Percentiles rank a stretch among this genome's conserved stretches.
Conservation (phyloP, 306 rosid species). For the Clitoria ternatea region DNA sequence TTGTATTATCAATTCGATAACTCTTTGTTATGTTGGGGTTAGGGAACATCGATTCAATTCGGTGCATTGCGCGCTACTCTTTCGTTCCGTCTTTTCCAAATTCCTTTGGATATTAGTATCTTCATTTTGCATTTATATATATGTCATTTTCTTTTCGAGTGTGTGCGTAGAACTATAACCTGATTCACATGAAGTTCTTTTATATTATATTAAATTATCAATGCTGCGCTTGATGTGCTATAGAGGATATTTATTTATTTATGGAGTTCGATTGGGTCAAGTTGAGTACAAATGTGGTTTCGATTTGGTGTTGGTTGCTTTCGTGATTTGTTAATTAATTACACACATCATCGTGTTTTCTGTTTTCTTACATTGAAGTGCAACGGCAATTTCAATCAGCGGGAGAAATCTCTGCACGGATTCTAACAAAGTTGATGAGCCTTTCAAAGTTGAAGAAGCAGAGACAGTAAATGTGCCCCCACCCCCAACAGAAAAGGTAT, state of each 20-base stretch:
- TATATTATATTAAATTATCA: not conserved
- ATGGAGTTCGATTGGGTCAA: not conserved
- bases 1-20: not conserved
- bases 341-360: slow-evolving; percentile 4
- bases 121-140: not conserved
- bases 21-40: not conserved
- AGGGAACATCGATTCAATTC: not conserved
- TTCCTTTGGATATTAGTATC: too few species aligned
- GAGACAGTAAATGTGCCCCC: slow-evolving; percentile 78
- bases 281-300: not conserved
- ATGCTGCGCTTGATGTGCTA: not conserved
- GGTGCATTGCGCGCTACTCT: not conserved
- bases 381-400: slow-evolving; percentile 35
- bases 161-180: not conserved
- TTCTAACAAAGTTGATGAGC: slow-evolving; percentile 71
- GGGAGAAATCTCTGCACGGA: slow-evolving; percentile 61
- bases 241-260: not conserved
- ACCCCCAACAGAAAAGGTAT: slow-evolving; percentile 84
- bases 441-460: slow-evolving; percentile 80
- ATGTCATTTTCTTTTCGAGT: not conserved
- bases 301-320: slow-evolving; percentile 7
- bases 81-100: not conserved
- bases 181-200: not conserved
- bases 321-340: slow-evolving; percentile 6
- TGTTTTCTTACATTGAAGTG: slow-evolving; percentile 37